Base-by-base conservation (phyloP, 2,329 filamentous ascomycete genomes). In the Alternaria sp. region DNA sequence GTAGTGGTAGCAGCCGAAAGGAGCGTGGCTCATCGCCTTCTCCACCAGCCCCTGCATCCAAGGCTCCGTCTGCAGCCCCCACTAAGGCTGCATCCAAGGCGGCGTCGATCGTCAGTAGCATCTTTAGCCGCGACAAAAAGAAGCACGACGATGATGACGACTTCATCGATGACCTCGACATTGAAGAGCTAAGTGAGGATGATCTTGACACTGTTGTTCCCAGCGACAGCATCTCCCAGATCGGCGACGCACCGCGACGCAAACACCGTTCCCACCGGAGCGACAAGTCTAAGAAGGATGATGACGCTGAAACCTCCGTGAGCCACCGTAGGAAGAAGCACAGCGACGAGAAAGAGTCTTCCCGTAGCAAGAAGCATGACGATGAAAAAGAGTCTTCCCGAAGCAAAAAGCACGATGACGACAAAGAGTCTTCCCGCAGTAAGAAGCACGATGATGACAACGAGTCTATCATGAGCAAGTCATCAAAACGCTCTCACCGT, bases 141-240 rank as follows among this genome's bases (percentile, higher is more conserved):
- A 76, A 72, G n/a, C 68, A 66, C 21, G 67, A 66, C 36, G 73
- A 79, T 5, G 71, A 80, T 30, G 67, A 72, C 36, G 73, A 76
- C 57, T 71, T 76, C 28, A 73, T 75, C 28, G 79, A 82, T 54
- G 79, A 80, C 19, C 67, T 73, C n/a, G 76, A 77, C n/a, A 73
- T 77, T 46, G 75, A 76, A n/a, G 72, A 77, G 19, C 43, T 73
- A 25, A 72, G 69, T 19, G 70, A 73, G 51, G 67, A 71, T 11
- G 80, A 84, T 59, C 71, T 74, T 54, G 81, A 81, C 63, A 84
- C 82, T 5, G 80, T 85, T 2, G 79, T 81, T 3, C 83, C 83
- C 1, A 81, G 82, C 62, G 83, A 85, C 62, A 83, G 80, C 57
- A 84, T 85, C 63, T 83, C 81, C 13, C 81, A 83, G 46, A 70